Evolutionary conservation across 352 stramenopile genomes (phyloP), one percentile per base, ranked within the genome.

Genomic region (Pythium brachiatum): DNA sequence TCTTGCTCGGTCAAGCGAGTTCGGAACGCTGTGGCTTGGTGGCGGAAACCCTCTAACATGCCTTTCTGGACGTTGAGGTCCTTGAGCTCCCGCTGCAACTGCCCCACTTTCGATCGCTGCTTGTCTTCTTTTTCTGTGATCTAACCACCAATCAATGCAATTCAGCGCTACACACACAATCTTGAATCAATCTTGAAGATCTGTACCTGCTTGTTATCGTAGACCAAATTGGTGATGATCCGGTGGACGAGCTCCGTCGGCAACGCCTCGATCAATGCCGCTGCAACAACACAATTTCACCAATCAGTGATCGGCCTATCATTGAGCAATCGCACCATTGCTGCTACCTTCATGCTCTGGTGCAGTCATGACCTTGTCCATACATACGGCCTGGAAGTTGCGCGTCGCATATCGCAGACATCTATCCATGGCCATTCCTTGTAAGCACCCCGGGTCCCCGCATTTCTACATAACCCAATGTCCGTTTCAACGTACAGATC

Each of bases 301-400:
- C n/a, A n/a, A n/a, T n/a, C n/a, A n/a, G n/a, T n/a, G n/a, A n/a
- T n/a, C n/a, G n/a, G n/a, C n/a, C n/a, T n/a, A n/a, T n/a, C n/a
- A n/a, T n/a, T n/a, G n/a, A 27, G 31, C 1, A 31, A 3, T n/a
- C 57, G n/a, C 8, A 21, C 34, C 20, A 47, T 39, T 13, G 21
- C 25, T 2, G 29, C 23, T 50, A 92, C 82, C 80, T 82, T 92
- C 74, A 18, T 81, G 69, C 32, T 90, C 75, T 3, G 83, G 79
- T 15, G 81, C 79, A 0, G 69, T 63, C 18, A 73, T 64, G 16
- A 90, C 75, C 27, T 78, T 85, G 51, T 92, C 79, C 67, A 90
- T 82, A 47, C 71, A 92, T 25, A 88, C 59, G 32, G 70, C 79
- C 36, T 87, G 73, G 56, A 92, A 92, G 60, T 92, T 83, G 47